These are phyloP conservation scores for Globisporangium lucens DNA, from an alignment of 352 stramenopile genomes.

Conservation along the genomic window DNA sequence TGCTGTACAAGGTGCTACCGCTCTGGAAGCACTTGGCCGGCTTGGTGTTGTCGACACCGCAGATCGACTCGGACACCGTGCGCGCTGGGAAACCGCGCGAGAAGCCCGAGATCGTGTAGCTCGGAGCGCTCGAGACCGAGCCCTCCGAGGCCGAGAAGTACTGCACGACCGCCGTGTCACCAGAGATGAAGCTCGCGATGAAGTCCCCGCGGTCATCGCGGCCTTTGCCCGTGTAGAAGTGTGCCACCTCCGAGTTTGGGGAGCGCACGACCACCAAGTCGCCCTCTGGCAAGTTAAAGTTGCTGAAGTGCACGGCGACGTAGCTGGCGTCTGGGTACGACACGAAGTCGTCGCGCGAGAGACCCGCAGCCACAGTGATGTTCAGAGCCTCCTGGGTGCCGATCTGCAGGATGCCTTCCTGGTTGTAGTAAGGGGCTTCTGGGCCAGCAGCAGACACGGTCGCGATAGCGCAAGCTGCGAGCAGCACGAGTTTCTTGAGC, in stretches of 20 bases:
- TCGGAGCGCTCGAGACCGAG: neutral
- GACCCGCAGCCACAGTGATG: constrained; percentile 6
- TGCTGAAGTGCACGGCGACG: constrained; percentile 52
- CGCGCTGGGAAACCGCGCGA: constrained; percentile 30
- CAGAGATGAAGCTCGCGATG: constrained; percentile 40
- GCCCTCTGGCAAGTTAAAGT: constrained; percentile 46
- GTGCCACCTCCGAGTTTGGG: constrained; percentile 20
- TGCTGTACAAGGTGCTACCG: neutral
- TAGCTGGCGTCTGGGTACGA: constrained; percentile 48
- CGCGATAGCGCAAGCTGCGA: neutral
- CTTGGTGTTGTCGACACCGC: constrained; percentile 16
- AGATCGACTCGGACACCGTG: constrained; percentile 27
- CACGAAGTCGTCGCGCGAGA: constrained; percentile 32
- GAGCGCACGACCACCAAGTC: constrained; percentile 50
- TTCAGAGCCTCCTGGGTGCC: neutral
- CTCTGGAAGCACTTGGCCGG: constrained; percentile 55
- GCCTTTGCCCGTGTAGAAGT: constrained; percentile 37
- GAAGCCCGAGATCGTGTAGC: constrained; percentile 43
- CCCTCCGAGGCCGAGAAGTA: constrained; percentile 29
- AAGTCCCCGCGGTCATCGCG: constrained; percentile 35
- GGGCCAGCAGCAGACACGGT: neutral
- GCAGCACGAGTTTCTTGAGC: neutral
- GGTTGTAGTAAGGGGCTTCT: neutral
- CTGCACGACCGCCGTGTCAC: constrained; percentile 36
- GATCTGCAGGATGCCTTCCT: neutral